Conservation (phyloP, 2,329 filamentous ascomycete species). For the Dissoconium aciculare region DNA sequence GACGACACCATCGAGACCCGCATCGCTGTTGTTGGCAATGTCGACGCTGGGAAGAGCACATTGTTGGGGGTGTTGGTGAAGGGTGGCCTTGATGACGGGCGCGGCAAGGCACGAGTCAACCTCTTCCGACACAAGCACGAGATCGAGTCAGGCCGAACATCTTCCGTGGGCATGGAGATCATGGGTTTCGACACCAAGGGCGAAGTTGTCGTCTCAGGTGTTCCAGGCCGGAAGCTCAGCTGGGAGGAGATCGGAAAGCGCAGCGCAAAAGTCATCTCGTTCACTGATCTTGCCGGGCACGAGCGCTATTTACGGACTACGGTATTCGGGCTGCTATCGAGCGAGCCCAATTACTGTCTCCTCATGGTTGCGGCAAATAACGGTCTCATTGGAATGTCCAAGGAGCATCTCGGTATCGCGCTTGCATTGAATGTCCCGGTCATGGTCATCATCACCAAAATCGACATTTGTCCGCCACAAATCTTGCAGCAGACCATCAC, state of each 20-base stretch:
- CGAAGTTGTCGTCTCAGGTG: slow-evolving; percentile 65
- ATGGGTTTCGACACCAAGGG: slow-evolving; percentile 89
- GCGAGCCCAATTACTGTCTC: slow-evolving; percentile 91
- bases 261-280: slow-evolving; percentile 89
- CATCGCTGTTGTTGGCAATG: slow-evolving; percentile 93
- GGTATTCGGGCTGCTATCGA: slow-evolving; percentile 85
- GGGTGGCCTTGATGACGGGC: slow-evolving; percentile 83
- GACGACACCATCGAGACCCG: slow-evolving; percentile 90
- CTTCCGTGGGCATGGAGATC: slow-evolving; percentile 96
- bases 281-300: slow-evolving; percentile 89
- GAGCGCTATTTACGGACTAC: slow-evolving; percentile 91
- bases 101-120: slow-evolving; percentile 85
- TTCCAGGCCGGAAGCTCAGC: slow-evolving; percentile 71
- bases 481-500: slow-evolving; percentile 87
- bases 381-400: slow-evolving; percentile 87
- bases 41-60: slow-evolving; percentile 94
- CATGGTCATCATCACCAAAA: slow-evolving; percentile 96
- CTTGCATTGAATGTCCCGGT: slow-evolving; percentile 90
- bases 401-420: slow-evolving; percentile 87
- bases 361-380: slow-evolving; percentile 97
- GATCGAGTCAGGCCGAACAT: slow-evolving; percentile 86
- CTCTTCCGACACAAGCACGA: slow-evolving; percentile 97
- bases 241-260: slow-evolving; percentile 97
- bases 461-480: slow-evolving; percentile 92
- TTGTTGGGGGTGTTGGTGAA: slow-evolving; percentile 93